Conservation (phyloP, 1,284 basidiomycete genomes). For the Lentinus polychrous region DNA sequence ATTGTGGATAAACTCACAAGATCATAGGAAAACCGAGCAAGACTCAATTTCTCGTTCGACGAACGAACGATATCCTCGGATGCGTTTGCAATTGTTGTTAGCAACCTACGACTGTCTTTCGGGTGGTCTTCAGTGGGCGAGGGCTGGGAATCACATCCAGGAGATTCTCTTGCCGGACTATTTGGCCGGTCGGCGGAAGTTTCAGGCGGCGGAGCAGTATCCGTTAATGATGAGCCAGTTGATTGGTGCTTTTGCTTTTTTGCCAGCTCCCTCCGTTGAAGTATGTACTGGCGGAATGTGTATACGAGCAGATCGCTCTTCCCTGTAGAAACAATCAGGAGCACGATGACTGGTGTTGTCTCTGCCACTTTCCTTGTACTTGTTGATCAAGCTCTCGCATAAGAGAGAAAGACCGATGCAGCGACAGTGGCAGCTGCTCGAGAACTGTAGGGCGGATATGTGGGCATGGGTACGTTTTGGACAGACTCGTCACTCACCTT, state of each 20-base stretch:
- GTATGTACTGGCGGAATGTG: no score
- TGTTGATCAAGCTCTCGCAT: conserved; percentile 81
- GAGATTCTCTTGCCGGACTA: no score
- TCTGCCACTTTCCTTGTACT: conserved; percentile 43
- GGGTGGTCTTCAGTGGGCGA: neutral
- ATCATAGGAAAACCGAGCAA: conserved; percentile 62
- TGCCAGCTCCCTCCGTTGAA: no score
- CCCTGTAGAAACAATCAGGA: no score
- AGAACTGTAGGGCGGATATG: conserved; percentile 43
- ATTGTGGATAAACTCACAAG: conserved; percentile 37
- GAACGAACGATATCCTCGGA: conserved; percentile 54
- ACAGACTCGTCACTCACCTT: conserved; percentile 35
- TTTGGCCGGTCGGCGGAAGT: no score
- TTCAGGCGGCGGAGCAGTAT: no score
- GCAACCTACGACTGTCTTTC: conserved; percentile 20
- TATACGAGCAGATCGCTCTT: no score
- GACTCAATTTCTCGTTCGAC: conserved; percentile 67
- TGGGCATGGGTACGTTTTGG: conserved; percentile 1
- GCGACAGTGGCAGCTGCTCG: conserved; percentile 80
- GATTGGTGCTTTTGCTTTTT: no score
- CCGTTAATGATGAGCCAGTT: no score
- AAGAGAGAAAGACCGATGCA: conserved; percentile 75
- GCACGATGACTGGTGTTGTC: no score
- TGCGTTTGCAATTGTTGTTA: conserved; percentile 51
- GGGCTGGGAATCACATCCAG: neutral